These are phyloP conservation scores for Petunia axillaris DNA, from an alignment of 257 asterid species.

Conservation along the genomic window DNA sequence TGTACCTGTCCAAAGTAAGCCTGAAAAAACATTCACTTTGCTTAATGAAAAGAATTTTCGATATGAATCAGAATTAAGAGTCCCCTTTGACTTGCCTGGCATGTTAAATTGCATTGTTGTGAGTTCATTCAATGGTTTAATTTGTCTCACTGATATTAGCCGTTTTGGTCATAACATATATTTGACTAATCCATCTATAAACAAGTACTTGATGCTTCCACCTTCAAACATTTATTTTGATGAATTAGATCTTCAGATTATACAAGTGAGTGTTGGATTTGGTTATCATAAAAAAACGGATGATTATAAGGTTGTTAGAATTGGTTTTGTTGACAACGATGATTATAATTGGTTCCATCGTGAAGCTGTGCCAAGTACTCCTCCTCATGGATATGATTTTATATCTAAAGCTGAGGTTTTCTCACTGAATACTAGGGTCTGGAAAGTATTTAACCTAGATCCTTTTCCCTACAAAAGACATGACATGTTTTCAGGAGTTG, in stretches of 20 bases:
- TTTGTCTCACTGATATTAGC: slow-evolving; percentile 13
- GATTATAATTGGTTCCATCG: background rate
- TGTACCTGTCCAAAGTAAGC: background rate
- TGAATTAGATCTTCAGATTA: background rate
- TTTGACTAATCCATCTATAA: slow-evolving; percentile 30
- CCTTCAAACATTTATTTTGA: background rate
- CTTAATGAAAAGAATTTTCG: background rate
- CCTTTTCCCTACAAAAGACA: slow-evolving; percentile 12
- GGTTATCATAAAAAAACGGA: slow-evolving; percentile 22
- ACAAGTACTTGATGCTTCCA: background rate
- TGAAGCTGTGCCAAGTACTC: background rate
- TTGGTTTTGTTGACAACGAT: background rate
- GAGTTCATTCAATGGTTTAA: slow-evolving; percentile 31
- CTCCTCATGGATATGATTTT: background rate
- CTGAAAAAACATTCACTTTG: background rate
- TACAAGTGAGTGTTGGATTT: background rate
- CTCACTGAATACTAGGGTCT: slow-evolving; percentile 18
- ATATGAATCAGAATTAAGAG: background rate
- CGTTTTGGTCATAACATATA: background rate
- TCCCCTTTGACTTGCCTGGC: background rate
- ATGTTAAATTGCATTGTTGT: background rate
- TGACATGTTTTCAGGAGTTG: background rate
- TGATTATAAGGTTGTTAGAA: slow-evolving; percentile 29
- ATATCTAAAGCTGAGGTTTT: slow-evolving; percentile 28
- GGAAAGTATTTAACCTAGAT: background rate